Evolutionary conservation across 176 grass and related monocot genomes (phyloP).

Genomic region (Oryza glumipatula): DNA sequence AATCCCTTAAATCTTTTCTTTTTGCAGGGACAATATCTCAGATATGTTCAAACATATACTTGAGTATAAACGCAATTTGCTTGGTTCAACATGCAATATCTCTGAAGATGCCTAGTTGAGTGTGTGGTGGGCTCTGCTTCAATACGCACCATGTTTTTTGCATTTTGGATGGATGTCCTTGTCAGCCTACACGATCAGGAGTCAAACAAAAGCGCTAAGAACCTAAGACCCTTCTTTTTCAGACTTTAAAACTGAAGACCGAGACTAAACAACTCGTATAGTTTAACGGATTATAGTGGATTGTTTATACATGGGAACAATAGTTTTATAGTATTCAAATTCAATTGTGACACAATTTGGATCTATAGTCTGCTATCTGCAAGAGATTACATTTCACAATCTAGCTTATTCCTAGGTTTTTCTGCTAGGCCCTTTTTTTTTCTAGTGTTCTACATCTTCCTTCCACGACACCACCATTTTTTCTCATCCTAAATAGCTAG

Average conservation of each 20-base stretch:
- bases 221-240: not conserved
- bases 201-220: constrained; percentile 1
- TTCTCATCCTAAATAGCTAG: not conserved
- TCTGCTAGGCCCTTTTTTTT: not conserved
- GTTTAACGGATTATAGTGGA: not conserved
- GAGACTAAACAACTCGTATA: not conserved
- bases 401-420: not conserved
- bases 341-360: not conserved
- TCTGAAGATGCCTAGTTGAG: constrained; percentile 23
- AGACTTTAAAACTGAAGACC: constrained; percentile 19
- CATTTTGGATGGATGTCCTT: not conserved
- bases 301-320: not conserved
- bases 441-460: not conserved
- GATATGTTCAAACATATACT: not conserved
- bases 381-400: not conserved
- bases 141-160: not conserved
- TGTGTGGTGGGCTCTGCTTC: constrained; percentile 20
- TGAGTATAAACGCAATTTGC: not conserved
- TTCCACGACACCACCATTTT: not conserved
- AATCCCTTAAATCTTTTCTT: not conserved
- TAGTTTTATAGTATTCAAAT: not conserved
- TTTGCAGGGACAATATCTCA: not conserved
- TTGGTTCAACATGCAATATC: not conserved
- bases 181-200: not conserved
- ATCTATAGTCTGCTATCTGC: not conserved